Evolutionary conservation across 352 stramenopile genomes (phyloP), one percentile per base, ranked within the genome.

Genomic region (Pythium volutum): DNA sequence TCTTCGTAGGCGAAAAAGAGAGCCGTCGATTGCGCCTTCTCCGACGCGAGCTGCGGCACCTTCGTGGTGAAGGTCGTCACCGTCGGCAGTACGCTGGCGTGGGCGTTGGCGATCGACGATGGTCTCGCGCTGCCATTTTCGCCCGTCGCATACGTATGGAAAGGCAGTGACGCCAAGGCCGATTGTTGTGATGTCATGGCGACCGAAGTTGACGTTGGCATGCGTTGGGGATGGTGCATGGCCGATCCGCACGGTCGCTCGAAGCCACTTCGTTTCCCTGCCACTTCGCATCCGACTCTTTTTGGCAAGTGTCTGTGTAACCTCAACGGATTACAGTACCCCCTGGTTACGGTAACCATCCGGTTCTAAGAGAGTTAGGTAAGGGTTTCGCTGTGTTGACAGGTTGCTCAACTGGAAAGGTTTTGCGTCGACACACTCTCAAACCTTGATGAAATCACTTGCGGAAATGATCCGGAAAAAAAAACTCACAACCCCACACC

Each of bases 61-160:
- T 52, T 47, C 57, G 57, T 64, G 36, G 57, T 53, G 57, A 64
- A 64, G 15, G 16, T 62, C 45, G 56, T 54, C 34, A 11, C n/a
- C n/a, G 31, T 43, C 33, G 14, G 36, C 36, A 20, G 36, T 15
- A 43, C 36, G 18, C 15, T 43, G 36, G 14, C 36, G 36, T 43
- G 14, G 9, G 36, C 36, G 36, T 43, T 46, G 22, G 23, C 38
- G 45, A 26, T 38, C 33, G 31, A 29, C 22, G 22, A 36, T 31
- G 34, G 50, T 48, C 42, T 18, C n/a, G 42, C 42, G 42, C 42
- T 14, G n/a, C 20, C 11, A 29, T 25, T 48, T n/a, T 41, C 48
- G 47, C 47, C 29, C 15, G 49, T 56, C 49, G 49, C 49, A 56
- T 42, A 33, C 1, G 49, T 9, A 34, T 34, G 49, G 49, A 56